Percentiles rank a stretch among this genome's conserved stretches.
Conservation (phyloP, 345 rosid species). For the Acer negundo region DNA sequence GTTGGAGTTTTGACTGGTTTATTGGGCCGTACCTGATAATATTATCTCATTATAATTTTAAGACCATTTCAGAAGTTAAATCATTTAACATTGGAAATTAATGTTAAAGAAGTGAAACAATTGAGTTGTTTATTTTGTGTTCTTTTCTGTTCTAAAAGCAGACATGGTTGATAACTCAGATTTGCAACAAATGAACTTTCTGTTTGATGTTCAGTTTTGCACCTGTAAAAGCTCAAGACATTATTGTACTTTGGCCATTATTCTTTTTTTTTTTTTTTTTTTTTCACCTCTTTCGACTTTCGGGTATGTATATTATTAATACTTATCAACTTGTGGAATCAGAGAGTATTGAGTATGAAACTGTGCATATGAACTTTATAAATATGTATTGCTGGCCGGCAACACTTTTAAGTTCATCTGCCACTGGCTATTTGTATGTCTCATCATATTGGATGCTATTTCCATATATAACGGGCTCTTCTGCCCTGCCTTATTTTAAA, state of each 20-base stretch:
- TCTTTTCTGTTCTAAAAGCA: background rate
- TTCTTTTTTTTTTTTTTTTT: background rate
- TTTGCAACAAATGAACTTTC: background rate
- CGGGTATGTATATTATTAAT: background rate
- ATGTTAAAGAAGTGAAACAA: background rate
- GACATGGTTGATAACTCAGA: background rate
- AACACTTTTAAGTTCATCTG: background rate
- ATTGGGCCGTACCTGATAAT: background rate
- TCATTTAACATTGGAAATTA: background rate
- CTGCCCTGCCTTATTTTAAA: background rate
- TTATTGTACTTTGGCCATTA: background rate
- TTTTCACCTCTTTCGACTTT: background rate
- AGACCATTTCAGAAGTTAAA: background rate
- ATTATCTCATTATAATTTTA: background rate
- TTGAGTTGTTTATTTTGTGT: background rate
- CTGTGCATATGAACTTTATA: background rate
- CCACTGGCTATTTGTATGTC: background rate
- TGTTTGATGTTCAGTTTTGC: background rate
- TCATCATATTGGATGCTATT: background rate
- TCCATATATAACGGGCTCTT: background rate
- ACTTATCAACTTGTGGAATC: background rate
- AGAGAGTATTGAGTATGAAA: background rate
- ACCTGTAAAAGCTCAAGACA: background rate
- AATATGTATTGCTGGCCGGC: background rate
- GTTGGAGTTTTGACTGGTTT: background rate